Percentiles rank a stretch among this genome's conserved stretches.
phyloP scores from a whole-genome alignment of 2,329 filamentous ascomycete genomes.

The Diplodia corticola region DNA sequence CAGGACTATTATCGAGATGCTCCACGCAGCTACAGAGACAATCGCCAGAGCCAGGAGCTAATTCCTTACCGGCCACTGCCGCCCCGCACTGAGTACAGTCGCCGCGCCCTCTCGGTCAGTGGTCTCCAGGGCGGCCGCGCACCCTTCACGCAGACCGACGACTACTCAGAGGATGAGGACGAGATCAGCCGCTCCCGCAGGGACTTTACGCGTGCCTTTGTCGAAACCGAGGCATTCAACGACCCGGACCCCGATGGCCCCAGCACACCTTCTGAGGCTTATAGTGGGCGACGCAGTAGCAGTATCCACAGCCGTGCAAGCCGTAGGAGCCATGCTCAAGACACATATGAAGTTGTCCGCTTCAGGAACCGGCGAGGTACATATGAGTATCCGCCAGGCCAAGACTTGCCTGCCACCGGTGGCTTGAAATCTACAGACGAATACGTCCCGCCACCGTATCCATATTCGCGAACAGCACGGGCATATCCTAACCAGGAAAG shows the following conservation, averaged over 20 bases:
- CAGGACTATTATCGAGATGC: background rate
- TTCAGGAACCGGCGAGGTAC: background rate
- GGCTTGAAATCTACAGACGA: conserved; percentile 9
- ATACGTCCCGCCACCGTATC: conserved; percentile 8
- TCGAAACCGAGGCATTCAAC: conserved; percentile 21
- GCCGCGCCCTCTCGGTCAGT: conserved; percentile 17
- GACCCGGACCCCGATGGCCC: conserved; percentile 5
- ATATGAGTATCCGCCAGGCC: background rate
- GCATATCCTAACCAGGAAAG: background rate
- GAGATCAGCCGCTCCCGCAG: conserved; percentile 14
- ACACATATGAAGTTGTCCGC: background rate
- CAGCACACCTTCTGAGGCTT: conserved; percentile 6
- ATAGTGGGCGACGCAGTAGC: conserved; percentile 10
- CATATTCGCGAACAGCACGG: background rate
- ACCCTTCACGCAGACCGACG: conserved; percentile 10
- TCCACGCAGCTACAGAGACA: background rate
- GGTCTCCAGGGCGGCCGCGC: conserved; percentile 11
- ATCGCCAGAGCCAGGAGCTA: background rate
- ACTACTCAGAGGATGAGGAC: conserved; percentile 19
- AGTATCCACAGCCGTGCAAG: conserved; percentile 8
- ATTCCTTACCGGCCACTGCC: background rate
- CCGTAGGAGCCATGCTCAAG: background rate
- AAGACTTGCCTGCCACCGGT: background rate
- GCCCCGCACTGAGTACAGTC: conserved; percentile 3
- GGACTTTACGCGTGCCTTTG: conserved; percentile 19